Base-by-base conservation (phyloP, 2,329 filamentous ascomycete genomes). In the Penicillium sp. region DNA sequence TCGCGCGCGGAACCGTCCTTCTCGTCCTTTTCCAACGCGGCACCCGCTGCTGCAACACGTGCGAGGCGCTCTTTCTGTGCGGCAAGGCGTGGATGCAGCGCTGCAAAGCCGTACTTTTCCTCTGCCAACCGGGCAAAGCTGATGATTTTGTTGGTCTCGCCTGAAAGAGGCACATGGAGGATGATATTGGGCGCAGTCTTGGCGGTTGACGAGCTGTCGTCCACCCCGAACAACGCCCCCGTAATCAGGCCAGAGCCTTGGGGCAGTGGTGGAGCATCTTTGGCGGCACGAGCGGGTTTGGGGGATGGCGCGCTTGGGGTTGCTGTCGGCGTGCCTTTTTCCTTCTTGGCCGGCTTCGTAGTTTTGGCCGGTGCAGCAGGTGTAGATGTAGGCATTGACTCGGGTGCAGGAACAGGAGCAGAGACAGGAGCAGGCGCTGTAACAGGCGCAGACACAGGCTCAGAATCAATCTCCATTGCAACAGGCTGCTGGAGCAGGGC, bases 111-210 rank as follows among this genome's bases (percentile, higher is more conserved):
- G 70, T 97, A 97, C 60, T 88, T 89, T 61, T 95, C 91, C 73
- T 96, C 91, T 11, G 95, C 94, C 73, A 97, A 81, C 46, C 91
- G 90, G 66, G 93, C 92, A 63, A 97, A 97, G 71, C 97, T 97
- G 74, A 99, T 85, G 60, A 95, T 93, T 63, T 93, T 91, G 71
- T 96, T 96, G 35, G 84, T 88, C 64, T 90, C 86, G 42, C 91
- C 90, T 57, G 87, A 83, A 40, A 99, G 81, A 0, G 89, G 85
- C 57, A 99, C 87, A 55, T 89, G 86, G 18, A 99, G 81, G 53
- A 95, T 83, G 61, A 99, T 96, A 4, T 85, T 96, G 42, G 86
- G 91, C 2, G 83, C 83, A 57, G 78, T 68, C 40, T 70, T 75
- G 28, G 70, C 62, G 43, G 67, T 68, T 47, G 73, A 77, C 47